Evolutionary conservation across 495 filamentous ascomycete species (phyloP), one percentile per base, ranked within the genome.

Genomic region (Haplographium delicatum): DNA sequence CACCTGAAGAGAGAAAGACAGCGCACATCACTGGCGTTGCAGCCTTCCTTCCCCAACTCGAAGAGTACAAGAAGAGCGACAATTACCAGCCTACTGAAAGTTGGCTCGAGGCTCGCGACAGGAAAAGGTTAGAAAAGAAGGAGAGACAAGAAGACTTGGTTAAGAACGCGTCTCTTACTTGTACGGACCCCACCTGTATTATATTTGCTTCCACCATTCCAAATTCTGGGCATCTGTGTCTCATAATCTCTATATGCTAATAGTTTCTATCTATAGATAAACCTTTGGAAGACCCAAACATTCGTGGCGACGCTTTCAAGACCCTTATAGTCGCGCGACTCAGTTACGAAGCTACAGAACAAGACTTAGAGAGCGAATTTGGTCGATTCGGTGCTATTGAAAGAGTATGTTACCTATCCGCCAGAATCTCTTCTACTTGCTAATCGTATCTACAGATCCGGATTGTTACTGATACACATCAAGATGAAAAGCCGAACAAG

Each of bases 331-430:
- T 98, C 47, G 83, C 88, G 25, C 84, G 94, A 35, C 79, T 98
- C 38, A 88, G 83, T 61, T 97, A 94, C 60, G 87, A 91, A 57
- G 83, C 84, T 20, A 90, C 86, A 45, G 85, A 90, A 60, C 80
- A 88, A 53, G 93, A 98, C 65, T 73, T 98, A 15, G 90, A 96
- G 72, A 79, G 86, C 53, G 91, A 97, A 66, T 98, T 98, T 70
- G 85, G 88, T 9, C 84, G 93, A 18, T 98, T 87, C 68, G 93
- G 93, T 5, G 87, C 91, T 7, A 93, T 98, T 70, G 91, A 96
- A 64, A 81, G 93, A 60, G 89, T 96, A 73, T 56, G 79, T 66
- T 28, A 15, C 16, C 44, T 22, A 19, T 46, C 4, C 30, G 5
- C 26, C 30, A 35, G 11, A 35, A 35, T 35, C 33, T 35, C n/a